Percentiles rank a stretch among this genome's conserved stretches.
Conservation (phyloP, 352 stramenopile species). For the Phytopythium aichiense region DNA sequence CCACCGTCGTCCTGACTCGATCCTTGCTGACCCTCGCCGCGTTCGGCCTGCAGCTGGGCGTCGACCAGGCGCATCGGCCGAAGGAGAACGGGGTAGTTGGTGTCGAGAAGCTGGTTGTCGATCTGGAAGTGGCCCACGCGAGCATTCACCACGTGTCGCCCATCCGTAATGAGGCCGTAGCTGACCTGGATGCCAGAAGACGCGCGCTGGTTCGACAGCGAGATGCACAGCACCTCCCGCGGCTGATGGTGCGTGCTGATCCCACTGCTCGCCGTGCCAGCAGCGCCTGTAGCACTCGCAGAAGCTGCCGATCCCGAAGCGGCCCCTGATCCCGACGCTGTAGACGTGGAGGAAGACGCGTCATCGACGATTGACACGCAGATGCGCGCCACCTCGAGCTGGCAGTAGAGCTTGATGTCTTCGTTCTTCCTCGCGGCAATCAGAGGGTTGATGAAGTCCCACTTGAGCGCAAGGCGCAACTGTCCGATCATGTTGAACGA, state of each 20-base stretch:
- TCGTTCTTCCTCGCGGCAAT: slow-evolving; percentile 33
- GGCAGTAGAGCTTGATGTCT: slow-evolving; percentile 57
- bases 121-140: slow-evolving; percentile 77
- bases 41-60: slow-evolving; percentile 65
- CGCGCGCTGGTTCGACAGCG: slow-evolving; percentile 61
- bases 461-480: slow-evolving; percentile 71
- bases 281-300: not conserved
- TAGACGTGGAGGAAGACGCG: slow-evolving; percentile 29
- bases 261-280: slow-evolving; percentile 3
- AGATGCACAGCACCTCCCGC: slow-evolving; percentile 71
- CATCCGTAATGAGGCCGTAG: slow-evolving; percentile 64
- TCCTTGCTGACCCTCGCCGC: slow-evolving; percentile 12
- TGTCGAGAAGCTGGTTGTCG: slow-evolving; percentile 83
- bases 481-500: slow-evolving; percentile 67
- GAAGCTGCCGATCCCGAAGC: not conserved
- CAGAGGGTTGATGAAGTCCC: slow-evolving; percentile 65
- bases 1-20: slow-evolving; percentile 19
- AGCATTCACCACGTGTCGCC: slow-evolving; percentile 74
- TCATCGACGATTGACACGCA: slow-evolving; percentile 78
- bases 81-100: slow-evolving; percentile 79
- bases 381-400: slow-evolving; percentile 70
- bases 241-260: slow-evolving; percentile 28
- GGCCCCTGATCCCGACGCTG: slow-evolving; percentile 2
- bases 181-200: slow-evolving; percentile 73
- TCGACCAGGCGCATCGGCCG: slow-evolving; percentile 64